A percentile compares a stretch with the other conserved stretches of the same genome.
These are phyloP conservation scores for Rhipidocladum racemiflorum DNA, from an alignment of 176 grass and related monocot genomes.

Conservation along the genomic window DNA sequence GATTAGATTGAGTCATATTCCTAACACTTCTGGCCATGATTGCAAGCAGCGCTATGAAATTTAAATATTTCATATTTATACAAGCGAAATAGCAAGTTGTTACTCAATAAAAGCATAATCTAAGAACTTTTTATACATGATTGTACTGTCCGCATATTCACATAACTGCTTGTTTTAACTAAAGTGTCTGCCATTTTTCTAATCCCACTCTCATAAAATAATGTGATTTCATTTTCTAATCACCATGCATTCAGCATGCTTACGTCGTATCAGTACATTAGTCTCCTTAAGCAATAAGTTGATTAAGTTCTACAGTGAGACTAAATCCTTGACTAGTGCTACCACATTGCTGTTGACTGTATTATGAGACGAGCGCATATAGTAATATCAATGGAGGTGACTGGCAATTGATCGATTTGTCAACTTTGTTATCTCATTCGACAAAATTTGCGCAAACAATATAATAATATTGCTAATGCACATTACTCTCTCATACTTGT, in stretches of 20 bases:
- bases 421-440: not conserved
- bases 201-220: not conserved
- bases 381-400: not conserved
- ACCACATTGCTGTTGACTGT: not conserved
- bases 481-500: not conserved
- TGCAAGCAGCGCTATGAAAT: not conserved
- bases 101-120: not conserved
- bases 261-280: not conserved
- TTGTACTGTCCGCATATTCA: not conserved
- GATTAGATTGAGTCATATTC: no score
- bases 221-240: constrained; percentile 12
- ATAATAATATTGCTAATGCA: not conserved
- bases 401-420: not conserved
- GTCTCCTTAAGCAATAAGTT: not conserved
- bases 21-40: not conserved
- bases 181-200: not conserved
- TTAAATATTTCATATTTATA: not conserved
- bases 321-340: not conserved
- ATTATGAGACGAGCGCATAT: not conserved
- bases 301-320: not conserved
- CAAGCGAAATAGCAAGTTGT: not conserved
- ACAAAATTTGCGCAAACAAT: not conserved
- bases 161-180: not conserved
- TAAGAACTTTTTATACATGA: not conserved
- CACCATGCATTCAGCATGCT: not conserved